Evolutionary conservation across 495 filamentous ascomycete species (phyloP), one percentile per base, ranked within the genome.

Genomic region (Tuber aestivum): DNA sequence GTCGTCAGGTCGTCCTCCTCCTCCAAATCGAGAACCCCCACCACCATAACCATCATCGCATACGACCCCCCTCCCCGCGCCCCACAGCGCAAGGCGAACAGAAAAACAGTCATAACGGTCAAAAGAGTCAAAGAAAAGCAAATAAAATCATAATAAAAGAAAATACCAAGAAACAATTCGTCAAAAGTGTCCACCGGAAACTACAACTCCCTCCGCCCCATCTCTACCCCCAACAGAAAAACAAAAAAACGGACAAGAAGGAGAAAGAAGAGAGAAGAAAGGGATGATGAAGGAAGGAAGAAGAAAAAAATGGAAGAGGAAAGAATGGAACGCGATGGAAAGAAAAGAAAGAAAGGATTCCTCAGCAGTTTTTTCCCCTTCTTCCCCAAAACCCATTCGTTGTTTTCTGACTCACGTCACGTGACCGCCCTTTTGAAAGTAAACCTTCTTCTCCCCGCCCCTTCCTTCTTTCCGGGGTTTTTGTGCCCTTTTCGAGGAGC

Each of bases 371-470:
- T 16, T 65, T 32, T 32, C 56, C 56, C 27, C 56, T 32, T 65
- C n/a, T 27, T 56, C 56, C n/a, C 56, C n/a, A 3, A 32, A 65
- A 65, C 56, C 27, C n/a, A 65, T 65, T 65, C 56, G 56, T 32
- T 65, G 56, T 65, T 65, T 65, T 65, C 56, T 65, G 56, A 65
- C 56, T 65, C 56, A 65, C 56, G n/a, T 65, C 56, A 32, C 27
- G 56, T 65, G 56, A 65, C 56, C 56, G 56, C 56, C 56, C 27
- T 65, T 32, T 32, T 32, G 27, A 65, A 65, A 32, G n/a, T 32
- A 65, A 65, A 32, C 56, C 27, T 65, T 32, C 56, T 32, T 65
- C 32, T 65, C 10, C n/a, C 18, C n/a, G 32, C 56, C n/a, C 56
- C n/a, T 65, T 14, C 12, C n/a, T 32, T n/a, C 56, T 32, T 32